Evolutionary conservation across 306 rosid genomes (phyloP), one percentile per base, ranked within the genome.

Genomic region (Cucurbita argyrosperma): DNA sequence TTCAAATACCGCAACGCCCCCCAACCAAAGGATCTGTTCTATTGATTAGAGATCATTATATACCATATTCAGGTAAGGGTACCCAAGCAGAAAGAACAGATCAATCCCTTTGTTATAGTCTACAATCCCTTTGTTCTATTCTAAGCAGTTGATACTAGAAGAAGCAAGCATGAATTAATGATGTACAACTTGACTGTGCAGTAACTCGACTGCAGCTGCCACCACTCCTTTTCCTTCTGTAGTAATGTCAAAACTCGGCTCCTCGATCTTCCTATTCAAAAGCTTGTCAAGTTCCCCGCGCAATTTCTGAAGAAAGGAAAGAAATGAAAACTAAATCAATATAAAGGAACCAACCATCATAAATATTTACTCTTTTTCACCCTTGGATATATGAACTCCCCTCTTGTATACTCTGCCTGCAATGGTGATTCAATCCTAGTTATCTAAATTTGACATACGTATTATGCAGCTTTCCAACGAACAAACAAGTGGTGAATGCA

Each of bases 281-380:
- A 94, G 96, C 86, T 81, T 90, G 82, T 89, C 98, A 16, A 90
- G 97, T 80, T 90, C 97, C 18, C 86, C 80, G 0, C 96, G 97
- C 80, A 94, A 73, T 82, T 87, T 94, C 98, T 94, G 88, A n/a
- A 4, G 70, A 63, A 63, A 62, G 4, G 13, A 80, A 72, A 79
- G 16, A 79, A 61, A 14, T 4, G 11, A 15, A 15, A 43, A 42
- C 7, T 38, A 30, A 37, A 10, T 39, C 49, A 8, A 6, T 38
- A 21, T 23, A 38, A 62, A 16, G 51, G 30, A 64, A 64, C 9
- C 9, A 15, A 42, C 4, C 18, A 64, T 40, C 52, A 42, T 40
- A 30, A 19, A 19, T 30, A 30, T 30, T 30, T 30, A 30, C 35
- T 30, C 35, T 30, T 30, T 30, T 30, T 30, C 35, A 30, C 4